Evolutionary conservation across 1,139 yeast genomes (phyloP).

Genomic region (Scheffersomyces titani): DNA sequence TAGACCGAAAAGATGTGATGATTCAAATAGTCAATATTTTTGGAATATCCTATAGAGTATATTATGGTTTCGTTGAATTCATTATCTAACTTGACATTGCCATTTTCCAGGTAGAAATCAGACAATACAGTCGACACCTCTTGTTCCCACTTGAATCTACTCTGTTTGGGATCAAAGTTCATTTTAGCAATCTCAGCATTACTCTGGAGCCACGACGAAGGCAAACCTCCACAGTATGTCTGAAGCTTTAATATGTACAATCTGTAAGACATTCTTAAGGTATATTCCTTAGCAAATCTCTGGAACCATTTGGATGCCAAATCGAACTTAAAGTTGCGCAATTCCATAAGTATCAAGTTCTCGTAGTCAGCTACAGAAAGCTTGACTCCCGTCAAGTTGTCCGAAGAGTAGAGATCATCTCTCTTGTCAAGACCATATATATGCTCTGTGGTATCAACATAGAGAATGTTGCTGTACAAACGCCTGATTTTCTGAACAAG

Average conservation of each 20-base stretch:
- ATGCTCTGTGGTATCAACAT: constrained; percentile 16
- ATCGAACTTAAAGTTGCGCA: constrained; percentile 36
- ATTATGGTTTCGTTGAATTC: constrained; percentile 29
- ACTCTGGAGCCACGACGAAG: constrained; percentile 30
- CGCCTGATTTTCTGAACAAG: constrained; percentile 24
- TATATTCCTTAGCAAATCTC: constrained; percentile 26
- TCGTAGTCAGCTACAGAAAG: constrained; percentile 36
- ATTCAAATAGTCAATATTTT: constrained; percentile 24
- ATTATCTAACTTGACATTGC: constrained; percentile 20
- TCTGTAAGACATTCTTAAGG: constrained; percentile 24
- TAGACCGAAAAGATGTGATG: constrained; percentile 30
- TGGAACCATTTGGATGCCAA: constrained; percentile 44
- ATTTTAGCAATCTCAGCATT: constrained; percentile 21
- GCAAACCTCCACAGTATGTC: constrained; percentile 36
- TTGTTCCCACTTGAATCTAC: constrained; percentile 17
- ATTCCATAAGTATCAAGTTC: constrained; percentile 38
- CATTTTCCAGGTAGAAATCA: background rate
- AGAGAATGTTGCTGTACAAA: constrained; percentile 30
- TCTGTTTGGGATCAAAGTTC: constrained; percentile 19
- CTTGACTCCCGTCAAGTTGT: constrained; percentile 20
- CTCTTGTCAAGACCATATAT: constrained; percentile 24
- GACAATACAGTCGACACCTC: background rate
- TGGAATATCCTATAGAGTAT: constrained; percentile 35
- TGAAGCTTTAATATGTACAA: constrained; percentile 41
- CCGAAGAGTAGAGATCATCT: constrained; percentile 18